phyloP scores from a whole-genome alignment of 73 alveolate genomes.

The Symbiodinium pilosum region DNA sequence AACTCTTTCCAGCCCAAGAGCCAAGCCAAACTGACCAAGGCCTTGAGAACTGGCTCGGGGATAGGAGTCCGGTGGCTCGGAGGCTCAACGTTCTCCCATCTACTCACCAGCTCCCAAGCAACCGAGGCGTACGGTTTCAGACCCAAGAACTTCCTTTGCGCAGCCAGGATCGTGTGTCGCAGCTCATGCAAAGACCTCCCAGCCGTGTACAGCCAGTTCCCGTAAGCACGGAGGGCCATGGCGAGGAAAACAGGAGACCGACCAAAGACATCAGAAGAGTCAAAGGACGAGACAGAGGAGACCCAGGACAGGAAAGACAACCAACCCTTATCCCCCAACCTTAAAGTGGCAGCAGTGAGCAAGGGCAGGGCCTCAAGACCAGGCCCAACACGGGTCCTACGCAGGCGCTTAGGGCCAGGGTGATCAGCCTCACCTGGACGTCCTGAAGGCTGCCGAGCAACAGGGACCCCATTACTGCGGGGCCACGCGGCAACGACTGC shows the following conservation, averaged over 20 bases:
- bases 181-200: not conserved
- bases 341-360: not conserved
- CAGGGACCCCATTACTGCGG: no score
- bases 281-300: not conserved
- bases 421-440: no score
- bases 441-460: no score
- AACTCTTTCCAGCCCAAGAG: not conserved
- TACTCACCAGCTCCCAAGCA: not conserved
- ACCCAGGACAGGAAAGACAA: not conserved
- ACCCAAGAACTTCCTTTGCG: not conserved
- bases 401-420: no score
- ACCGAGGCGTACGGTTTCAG: not conserved
- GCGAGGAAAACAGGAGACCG: not conserved
- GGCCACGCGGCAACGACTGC: not conserved
- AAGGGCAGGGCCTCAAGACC: not conserved
- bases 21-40: not conserved
- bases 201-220: not conserved
- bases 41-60: not conserved
- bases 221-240: not conserved
- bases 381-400: no score
- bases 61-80: not conserved
- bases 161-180: not conserved
- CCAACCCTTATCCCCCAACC: not conserved
- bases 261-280: not conserved
- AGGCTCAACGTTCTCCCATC: conserved; percentile 10